phyloP scores from a whole-genome alignment of 2,329 filamentous ascomycete genomes.

The Cladosporium colombiae region DNA sequence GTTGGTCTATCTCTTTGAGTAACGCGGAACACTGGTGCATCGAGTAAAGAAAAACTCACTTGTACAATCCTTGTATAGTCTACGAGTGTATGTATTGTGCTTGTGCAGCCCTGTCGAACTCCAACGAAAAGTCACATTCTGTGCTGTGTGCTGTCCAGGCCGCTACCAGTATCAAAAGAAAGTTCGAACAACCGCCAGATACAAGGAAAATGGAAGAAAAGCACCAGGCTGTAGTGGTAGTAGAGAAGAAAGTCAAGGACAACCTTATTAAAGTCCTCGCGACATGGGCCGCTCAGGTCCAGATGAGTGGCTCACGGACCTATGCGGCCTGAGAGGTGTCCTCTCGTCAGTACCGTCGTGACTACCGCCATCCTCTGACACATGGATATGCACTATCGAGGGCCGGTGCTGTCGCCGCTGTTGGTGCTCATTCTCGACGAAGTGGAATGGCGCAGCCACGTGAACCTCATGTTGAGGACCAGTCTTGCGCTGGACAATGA shows the following conservation, averaged over 20 bases:
- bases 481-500: slow-evolving; percentile 14
- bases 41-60: not conserved
- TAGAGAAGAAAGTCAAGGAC: not conserved
- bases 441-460: slow-evolving; percentile 16
- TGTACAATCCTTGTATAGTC: not conserved
- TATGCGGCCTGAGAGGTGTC: slow-evolving; percentile 15
- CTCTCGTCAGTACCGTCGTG: slow-evolving; percentile 8
- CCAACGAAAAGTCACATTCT: not conserved
- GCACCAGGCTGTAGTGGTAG: not conserved
- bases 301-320: not conserved
- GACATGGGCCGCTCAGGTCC: not conserved
- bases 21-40: not conserved
- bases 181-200: not conserved
- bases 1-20: not conserved
- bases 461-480: slow-evolving; percentile 19
- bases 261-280: not conserved
- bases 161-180: not conserved
- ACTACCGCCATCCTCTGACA: not conserved
- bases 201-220: not conserved
- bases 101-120: not conserved
- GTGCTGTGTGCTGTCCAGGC: not conserved
- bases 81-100: not conserved
- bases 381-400: slow-evolving; percentile 11
- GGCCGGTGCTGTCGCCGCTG: not conserved
- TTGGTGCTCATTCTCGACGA: slow-evolving; percentile 14